These are phyloP conservation scores for Apiotrichum sp. DNA, from an alignment of 1,284 basidiomycete genomes.

Conservation along the genomic window DNA sequence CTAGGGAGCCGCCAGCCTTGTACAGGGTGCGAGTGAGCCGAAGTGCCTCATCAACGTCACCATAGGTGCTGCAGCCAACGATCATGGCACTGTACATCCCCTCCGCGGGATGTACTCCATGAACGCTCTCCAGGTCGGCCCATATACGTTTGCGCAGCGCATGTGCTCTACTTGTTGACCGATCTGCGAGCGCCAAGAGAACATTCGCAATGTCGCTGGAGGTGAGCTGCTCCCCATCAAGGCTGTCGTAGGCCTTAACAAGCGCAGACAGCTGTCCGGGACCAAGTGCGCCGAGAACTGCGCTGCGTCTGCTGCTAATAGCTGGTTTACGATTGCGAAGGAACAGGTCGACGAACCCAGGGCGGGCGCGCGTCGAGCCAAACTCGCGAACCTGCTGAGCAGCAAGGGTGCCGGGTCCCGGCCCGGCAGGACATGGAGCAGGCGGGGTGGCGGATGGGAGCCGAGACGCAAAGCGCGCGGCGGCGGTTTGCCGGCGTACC, in stretches of 20 bases:
- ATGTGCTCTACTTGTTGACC: neutral
- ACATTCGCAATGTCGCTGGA: neutral
- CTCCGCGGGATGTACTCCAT: neutral
- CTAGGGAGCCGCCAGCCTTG: neutral
- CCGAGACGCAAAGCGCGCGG: neutral
- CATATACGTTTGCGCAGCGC: conserved; percentile 15
- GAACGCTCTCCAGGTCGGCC: conserved; percentile 7
- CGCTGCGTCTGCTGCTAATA: neutral
- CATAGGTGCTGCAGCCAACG: neutral
- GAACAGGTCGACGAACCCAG: neutral
- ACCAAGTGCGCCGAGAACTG: conserved; percentile 4
- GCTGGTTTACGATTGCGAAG: neutral
- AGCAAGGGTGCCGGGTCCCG: neutral
- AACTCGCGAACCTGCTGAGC: neutral
- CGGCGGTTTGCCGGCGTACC: conserved; percentile 12
- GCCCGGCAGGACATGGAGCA: conserved; percentile 7
- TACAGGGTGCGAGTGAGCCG: neutral
- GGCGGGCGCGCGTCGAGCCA: neutral
- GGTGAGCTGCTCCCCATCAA: neutral
- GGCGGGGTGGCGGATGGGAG: conserved; percentile 10
- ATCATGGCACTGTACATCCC: neutral
- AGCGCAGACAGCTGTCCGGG: neutral
- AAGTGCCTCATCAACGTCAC: neutral
- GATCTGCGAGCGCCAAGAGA: neutral
- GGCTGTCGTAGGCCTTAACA: conserved; percentile 3